Evolutionary conservation across 441 rosid genomes (phyloP).

Genomic region (Gossypium gossypioides): DNA sequence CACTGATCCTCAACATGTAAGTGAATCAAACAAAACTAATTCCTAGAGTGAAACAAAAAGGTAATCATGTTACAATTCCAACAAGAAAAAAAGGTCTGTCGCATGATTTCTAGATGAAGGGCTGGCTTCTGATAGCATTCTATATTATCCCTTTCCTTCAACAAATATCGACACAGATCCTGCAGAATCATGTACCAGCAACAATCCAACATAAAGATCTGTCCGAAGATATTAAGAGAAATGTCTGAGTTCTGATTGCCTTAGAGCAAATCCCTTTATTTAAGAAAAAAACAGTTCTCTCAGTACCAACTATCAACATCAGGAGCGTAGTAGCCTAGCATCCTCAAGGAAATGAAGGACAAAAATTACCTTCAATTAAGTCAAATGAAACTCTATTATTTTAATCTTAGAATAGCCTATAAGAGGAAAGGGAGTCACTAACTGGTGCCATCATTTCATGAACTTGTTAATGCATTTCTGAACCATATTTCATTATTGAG

Average conservation of each 20-base stretch:
- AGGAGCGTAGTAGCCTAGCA: neutral
- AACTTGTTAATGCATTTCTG: neutral
- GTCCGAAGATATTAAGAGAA: neutral
- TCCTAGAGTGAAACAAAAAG: neutral
- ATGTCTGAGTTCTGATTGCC: neutral
- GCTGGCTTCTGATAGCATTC: neutral
- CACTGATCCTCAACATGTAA: neutral
- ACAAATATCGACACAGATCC: neutral
- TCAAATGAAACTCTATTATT: neutral
- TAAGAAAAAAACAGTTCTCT: neutral
- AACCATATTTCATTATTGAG: neutral
- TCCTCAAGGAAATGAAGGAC: neutral
- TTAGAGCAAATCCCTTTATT: neutral
- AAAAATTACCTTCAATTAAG: neutral
- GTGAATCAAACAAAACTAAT: neutral
- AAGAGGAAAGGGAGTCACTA: neutral
- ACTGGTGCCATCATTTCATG: slow-evolving; percentile 3
- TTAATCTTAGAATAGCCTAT: slow-evolving; percentile 2
- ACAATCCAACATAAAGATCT: too few species aligned
- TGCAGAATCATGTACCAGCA: neutral
- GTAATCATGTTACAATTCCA: neutral
- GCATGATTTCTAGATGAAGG: neutral
- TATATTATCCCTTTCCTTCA: neutral
- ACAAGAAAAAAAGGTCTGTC: neutral
- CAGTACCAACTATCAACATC: neutral